Evolutionary conservation across 129 eudicot genomes (phyloP).

Genomic region (Escallonia herrerae): DNA sequence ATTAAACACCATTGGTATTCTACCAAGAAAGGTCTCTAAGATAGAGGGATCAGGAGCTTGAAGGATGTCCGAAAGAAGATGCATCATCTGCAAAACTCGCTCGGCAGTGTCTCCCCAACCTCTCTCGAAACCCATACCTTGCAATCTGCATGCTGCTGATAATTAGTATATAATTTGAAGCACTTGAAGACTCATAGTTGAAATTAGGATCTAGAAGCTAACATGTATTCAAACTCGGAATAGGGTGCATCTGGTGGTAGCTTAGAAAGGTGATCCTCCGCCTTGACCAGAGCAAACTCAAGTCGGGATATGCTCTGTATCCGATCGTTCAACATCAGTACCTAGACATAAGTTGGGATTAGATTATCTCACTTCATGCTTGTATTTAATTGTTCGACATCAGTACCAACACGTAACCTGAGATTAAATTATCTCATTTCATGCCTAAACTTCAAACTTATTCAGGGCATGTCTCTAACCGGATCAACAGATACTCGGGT

Average conservation of each 20-base stretch:
- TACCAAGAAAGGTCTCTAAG: conserved; percentile 80
- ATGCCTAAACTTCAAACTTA: too few species aligned
- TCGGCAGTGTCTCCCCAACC: conserved; percentile 98
- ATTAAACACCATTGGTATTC: conserved; percentile 94
- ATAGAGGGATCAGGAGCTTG: conserved; percentile 98
- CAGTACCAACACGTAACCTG: too few species aligned
- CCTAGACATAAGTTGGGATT: conserved; percentile 25
- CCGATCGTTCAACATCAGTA: conserved; percentile 89
- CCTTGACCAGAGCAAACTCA: conserved; percentile 63
- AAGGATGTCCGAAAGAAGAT: conserved; percentile 83
- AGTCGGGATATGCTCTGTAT: conserved; percentile 62
- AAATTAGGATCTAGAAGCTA: conserved; percentile 19
- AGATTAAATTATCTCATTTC: too few species aligned
- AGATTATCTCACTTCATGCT: too few species aligned
- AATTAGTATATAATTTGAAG: neutral
- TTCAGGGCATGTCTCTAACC: too few species aligned
- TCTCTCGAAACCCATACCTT: conserved; percentile 95
- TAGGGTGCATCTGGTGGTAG: conserved; percentile 68
- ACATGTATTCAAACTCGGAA: conserved; percentile 79
- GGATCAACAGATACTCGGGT: too few species aligned
- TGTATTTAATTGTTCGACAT: too few species aligned
- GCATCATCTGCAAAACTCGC: conserved; percentile 72
- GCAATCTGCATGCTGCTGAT: conserved; percentile 47
- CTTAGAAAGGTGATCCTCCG: conserved; percentile 81
- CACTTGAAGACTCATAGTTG: neutral